Conservation (phyloP, 495 filamentous ascomycete species). For the Pseudoneurospora amorphoporcata region DNA sequence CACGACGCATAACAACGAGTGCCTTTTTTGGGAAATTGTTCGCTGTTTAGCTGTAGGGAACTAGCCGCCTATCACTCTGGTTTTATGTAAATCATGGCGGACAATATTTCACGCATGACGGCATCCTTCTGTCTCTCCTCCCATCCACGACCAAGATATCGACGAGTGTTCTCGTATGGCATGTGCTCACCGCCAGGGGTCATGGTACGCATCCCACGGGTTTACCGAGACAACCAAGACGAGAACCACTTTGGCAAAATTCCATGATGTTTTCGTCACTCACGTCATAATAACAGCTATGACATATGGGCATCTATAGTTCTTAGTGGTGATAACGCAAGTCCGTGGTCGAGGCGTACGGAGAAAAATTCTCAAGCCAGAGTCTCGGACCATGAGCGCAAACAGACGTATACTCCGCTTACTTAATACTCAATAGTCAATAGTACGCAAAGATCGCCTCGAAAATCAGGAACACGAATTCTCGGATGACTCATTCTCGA, state of each 20-base stretch:
- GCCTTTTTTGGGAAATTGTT: slow-evolving; percentile 37
- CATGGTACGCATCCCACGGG: neutral
- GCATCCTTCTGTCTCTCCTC: slow-evolving; percentile 15
- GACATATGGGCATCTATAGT: neutral
- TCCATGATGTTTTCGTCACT: neutral
- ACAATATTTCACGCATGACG: slow-evolving; percentile 26
- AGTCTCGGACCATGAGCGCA: neutral
- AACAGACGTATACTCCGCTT: neutral
- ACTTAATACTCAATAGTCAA: neutral
- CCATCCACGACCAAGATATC: neutral
- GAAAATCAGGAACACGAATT: neutral
- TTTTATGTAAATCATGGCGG: slow-evolving; percentile 31
- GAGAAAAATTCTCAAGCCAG: neutral
- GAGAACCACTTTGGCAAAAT: neutral
- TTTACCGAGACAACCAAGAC: neutral
- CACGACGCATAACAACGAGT: slow-evolving; percentile 30
- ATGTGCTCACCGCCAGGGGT: neutral
- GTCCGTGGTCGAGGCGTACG: neutral
- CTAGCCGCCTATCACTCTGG: slow-evolving; percentile 28
- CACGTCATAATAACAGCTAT: neutral
- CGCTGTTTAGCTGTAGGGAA: slow-evolving; percentile 25
- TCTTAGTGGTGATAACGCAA: neutral
- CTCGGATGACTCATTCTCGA: neutral
- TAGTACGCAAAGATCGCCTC: neutral
- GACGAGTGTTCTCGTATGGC: neutral